Evolutionary conservation across 345 rosid species (phyloP).

Genomic region (Camelina sativa): DNA sequence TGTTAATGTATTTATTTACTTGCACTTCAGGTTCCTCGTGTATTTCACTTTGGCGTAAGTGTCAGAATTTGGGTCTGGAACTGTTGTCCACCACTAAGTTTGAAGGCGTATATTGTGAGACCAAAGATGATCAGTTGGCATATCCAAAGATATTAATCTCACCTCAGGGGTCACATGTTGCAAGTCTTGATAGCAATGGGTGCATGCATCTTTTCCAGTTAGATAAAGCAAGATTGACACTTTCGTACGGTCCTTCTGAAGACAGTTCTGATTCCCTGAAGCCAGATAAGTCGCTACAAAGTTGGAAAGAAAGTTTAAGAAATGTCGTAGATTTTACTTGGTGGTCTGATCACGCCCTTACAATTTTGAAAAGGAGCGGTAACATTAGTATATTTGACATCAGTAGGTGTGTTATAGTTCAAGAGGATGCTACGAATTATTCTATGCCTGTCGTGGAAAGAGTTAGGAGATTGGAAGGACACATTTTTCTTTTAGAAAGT

Average conservation of each 20-base stretch:
- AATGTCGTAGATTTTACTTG: slow-evolving; percentile 78
- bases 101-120: slow-evolving; percentile 62
- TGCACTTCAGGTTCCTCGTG: slow-evolving; percentile 59
- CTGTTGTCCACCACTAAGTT: slow-evolving; percentile 59
- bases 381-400: slow-evolving; percentile 61
- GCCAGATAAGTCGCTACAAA: slow-evolving; percentile 37
- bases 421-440: slow-evolving; percentile 59
- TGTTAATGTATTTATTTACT: slow-evolving; percentile 22
- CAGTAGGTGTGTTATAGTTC: slow-evolving; percentile 53
- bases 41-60: slow-evolving; percentile 75
- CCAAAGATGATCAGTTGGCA: slow-evolving; percentile 52
- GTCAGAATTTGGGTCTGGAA: slow-evolving; percentile 56
- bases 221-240: slow-evolving; percentile 52
- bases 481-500: slow-evolving; percentile 70
- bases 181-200: slow-evolving; percentile 73
- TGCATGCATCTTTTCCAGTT: slow-evolving; percentile 64
- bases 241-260: slow-evolving; percentile 44
- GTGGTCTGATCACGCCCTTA: slow-evolving; percentile 85
- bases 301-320: slow-evolving; percentile 44
- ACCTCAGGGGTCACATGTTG: slow-evolving; percentile 66
- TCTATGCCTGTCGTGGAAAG: slow-evolving; percentile 73
- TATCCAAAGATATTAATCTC: slow-evolving; percentile 84
- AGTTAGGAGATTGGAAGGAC: slow-evolving; percentile 57
- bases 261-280: slow-evolving; percentile 46
- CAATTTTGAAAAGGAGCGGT: slow-evolving; percentile 65